Conservation (phyloP, 257 asterid species). For the Solanum rostratum region DNA sequence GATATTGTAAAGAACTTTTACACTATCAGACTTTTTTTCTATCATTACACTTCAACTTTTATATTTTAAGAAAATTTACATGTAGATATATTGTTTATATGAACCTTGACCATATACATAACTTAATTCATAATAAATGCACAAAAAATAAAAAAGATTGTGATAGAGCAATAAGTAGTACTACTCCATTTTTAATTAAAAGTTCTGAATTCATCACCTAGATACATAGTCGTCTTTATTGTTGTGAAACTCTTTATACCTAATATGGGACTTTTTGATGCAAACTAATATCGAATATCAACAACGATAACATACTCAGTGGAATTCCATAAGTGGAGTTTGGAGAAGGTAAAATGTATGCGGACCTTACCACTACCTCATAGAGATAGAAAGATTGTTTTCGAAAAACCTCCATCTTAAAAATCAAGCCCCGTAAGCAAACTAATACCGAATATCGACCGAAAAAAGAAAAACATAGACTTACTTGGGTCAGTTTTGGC, state of each 20-base stretch:
- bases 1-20: accelerated
- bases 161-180: background rate
- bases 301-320: too few relatives aligned
- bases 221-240: background rate
- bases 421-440: too few relatives aligned
- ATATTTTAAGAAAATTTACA: background rate
- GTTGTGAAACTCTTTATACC: background rate
- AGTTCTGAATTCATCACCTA: background rate
- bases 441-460: too few relatives aligned
- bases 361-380: too few relatives aligned
- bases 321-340: too few relatives aligned
- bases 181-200: background rate
- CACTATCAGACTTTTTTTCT: background rate
- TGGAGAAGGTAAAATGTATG: too few relatives aligned
- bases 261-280: background rate
- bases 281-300: too few relatives aligned
- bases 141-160: too few relatives aligned
- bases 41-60: background rate
- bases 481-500: slow-evolving; percentile 91
- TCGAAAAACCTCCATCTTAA: accelerated
- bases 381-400: too few relatives aligned
- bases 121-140: background rate
- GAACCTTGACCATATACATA: background rate
- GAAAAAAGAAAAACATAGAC: background rate
- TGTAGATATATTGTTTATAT: background rate